phyloP scores from a whole-genome alignment of 345 rosid genomes.

The Pistacia atlantica region DNA sequence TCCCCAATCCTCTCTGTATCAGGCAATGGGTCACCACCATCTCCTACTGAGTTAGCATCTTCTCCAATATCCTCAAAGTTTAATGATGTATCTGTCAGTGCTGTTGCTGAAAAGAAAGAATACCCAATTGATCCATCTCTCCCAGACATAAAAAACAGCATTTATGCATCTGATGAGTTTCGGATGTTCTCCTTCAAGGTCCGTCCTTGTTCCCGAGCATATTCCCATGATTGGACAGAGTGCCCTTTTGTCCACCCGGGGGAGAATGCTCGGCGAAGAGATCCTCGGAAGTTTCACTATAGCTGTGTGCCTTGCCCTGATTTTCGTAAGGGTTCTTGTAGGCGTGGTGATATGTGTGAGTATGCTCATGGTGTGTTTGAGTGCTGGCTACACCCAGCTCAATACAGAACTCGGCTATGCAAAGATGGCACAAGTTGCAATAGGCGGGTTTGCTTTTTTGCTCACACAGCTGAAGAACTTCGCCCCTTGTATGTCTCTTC shows the following conservation, averaged over 20 bases:
- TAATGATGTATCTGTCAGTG: constrained; percentile 18
- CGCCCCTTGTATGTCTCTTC: constrained; percentile 48
- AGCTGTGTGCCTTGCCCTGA: constrained; percentile 84
- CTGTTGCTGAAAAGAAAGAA: constrained; percentile 48
- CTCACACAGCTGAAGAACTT: constrained; percentile 47
- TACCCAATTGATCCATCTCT: constrained; percentile 71
- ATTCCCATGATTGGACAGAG: constrained; percentile 86
- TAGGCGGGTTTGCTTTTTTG: constrained; percentile 55
- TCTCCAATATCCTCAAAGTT: constrained; percentile 37
- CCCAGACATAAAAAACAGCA: constrained; percentile 71
- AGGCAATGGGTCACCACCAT: constrained; percentile 32
- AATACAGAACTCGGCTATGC: constrained; percentile 55
- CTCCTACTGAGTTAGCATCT: constrained; percentile 30
- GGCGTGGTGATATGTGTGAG: constrained; percentile 66
- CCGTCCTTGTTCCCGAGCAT: constrained; percentile 65
- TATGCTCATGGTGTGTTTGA: constrained; percentile 70
- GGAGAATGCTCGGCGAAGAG: constrained; percentile 80
- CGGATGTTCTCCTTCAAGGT: constrained; percentile 73
- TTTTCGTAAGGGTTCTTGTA: constrained; percentile 68
- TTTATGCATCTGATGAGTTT: constrained; percentile 70
- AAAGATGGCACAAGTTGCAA: constrained; percentile 56
- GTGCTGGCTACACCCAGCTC: constrained; percentile 81
- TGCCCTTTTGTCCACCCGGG: constrained; percentile 86
- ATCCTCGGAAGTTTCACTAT: constrained; percentile 72
- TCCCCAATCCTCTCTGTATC: constrained; percentile 41